Conservation (phyloP, 1,284 basidiomycete species). For the Testicularia cyperi region DNA sequence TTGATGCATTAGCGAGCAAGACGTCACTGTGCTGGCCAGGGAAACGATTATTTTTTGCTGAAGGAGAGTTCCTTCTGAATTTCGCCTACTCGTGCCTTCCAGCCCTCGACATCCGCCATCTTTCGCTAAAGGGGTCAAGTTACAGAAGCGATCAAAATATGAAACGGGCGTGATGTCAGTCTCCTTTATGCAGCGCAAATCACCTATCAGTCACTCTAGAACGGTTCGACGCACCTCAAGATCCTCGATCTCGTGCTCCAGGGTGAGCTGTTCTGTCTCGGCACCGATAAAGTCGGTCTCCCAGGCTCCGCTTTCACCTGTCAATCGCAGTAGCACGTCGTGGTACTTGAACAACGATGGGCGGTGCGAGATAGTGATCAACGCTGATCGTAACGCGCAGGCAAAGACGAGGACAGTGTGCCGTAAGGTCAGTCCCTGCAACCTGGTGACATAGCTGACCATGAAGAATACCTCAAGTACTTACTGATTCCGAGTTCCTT, state of each 20-base stretch:
- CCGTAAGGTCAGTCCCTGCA: not conserved
- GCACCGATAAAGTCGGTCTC: constrained; percentile 72
- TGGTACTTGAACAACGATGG: constrained; percentile 67
- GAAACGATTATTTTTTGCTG: constrained; percentile 23
- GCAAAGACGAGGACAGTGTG: not conserved
- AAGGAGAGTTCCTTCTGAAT: constrained; percentile 62
- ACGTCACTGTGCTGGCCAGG: not conserved
- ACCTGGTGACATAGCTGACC: too few relatives aligned
- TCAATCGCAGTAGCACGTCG: constrained; percentile 73
- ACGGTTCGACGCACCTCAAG: constrained; percentile 36
- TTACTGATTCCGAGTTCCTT: constrained; percentile 81
- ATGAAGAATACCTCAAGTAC: too few relatives aligned
- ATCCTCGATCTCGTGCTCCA: constrained; percentile 62
- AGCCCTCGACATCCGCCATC: constrained; percentile 60
- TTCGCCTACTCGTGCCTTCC: constrained; percentile 60
- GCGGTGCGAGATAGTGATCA: constrained; percentile 79
- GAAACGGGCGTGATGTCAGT: too few relatives aligned
- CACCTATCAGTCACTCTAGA: not conserved
- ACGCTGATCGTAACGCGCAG: constrained; percentile 59
- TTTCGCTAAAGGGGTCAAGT: constrained; percentile 23
- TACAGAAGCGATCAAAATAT: not conserved
- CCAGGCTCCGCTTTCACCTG: constrained; percentile 71
- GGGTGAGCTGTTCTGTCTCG: constrained; percentile 71
- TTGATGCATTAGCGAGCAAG: too few relatives aligned
- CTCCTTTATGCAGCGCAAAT: not conserved